Evolutionary conservation across 306 rosid genomes (phyloP), one percentile per base, ranked within the genome.

Genomic region (Ammopiptanthus mongolicus): DNA sequence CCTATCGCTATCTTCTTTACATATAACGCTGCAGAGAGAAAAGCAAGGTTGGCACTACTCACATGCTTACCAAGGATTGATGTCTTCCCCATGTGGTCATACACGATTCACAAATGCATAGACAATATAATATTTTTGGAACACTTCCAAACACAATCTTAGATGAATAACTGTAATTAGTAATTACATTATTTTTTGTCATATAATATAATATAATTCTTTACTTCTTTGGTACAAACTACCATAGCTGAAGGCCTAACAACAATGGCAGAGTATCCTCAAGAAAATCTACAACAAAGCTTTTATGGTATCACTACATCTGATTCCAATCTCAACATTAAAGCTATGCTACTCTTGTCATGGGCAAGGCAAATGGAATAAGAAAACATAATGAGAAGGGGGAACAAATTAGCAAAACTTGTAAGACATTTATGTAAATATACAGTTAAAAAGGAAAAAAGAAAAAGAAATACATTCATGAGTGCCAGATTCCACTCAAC

Each of bases 401-500:
- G 51, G 41, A 72, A 65, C 80, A 73, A 61, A 69, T 56, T 78
- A 81, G 83, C 80, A 86, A 77, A 80, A 69, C 78, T 73, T 74
- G 86, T 75, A 76, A 80, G 74, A 77, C 77, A 64, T 81, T 76
- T 71, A 66, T 58, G 83, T 60, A 90, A 88, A 87, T 90, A 82
- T 93, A 85, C 92, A 88, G 79, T 84, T 80, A 53, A 81, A 73
- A 73, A 74, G 47, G 3, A 60, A 60, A 68, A 81, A 82, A 71
- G 37, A 36, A 8, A 37, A 78, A 57, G 80, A 71, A 83, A 72
- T 34, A 71, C 81, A 88, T 75, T 91, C 89, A 87, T 61, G 88
- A 89, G 77, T 91, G 89, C 98, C 98, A 93, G 72, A 93, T 83
- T 84, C 94, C 96, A 83, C 73, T 89, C 6, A 93, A 81, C 87